Evolutionary conservation across 2,329 filamentous ascomycete species (phyloP).

Genomic region (Tolypocladium pustulatum): DNA sequence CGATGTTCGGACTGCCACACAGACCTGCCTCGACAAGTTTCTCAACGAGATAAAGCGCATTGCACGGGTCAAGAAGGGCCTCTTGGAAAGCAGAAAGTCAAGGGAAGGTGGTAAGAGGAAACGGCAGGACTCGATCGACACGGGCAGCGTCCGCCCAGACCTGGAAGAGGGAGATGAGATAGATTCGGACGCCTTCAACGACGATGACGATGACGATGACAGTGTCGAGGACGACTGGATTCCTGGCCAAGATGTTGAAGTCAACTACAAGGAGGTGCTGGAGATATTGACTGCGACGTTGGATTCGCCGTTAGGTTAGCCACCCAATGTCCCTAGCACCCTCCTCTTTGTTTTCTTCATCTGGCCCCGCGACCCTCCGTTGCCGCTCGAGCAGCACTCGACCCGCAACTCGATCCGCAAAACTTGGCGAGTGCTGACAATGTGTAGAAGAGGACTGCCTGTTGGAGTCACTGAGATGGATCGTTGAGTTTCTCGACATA

Average conservation of each 20-base stretch:
- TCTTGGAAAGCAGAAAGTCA: constrained; percentile 73
- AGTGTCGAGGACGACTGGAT: constrained; percentile 88
- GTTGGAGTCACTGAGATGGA: constrained; percentile 85
- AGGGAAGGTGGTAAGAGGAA: constrained; percentile 58
- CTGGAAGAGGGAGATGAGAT: constrained; percentile 52
- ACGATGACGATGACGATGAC: constrained; percentile 19
- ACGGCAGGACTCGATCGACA: constrained; percentile 59
- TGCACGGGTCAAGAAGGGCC: constrained; percentile 80
- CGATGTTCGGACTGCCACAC: constrained; percentile 91
- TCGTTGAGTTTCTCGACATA: constrained; percentile 93
- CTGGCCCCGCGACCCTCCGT: neutral
- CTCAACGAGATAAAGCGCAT: constrained; percentile 91
- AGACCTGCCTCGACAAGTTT: constrained; percentile 80
- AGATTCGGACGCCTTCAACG: constrained; percentile 45
- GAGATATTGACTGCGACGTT: constrained; percentile 87
- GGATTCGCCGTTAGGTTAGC: constrained; percentile 64
- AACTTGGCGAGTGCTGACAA: constrained; percentile 1
- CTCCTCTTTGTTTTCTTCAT: neutral
- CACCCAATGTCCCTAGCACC: constrained; percentile 4
- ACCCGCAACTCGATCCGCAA: neutral
- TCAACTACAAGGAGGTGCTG: constrained; percentile 84
- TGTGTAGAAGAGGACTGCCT: constrained; percentile 75
- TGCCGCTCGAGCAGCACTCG: neutral
- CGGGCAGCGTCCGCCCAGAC: constrained; percentile 46
- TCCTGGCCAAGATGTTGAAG: constrained; percentile 90